phyloP scores from a whole-genome alignment of 2,329 filamentous ascomycete genomes.

The Metarhizium humberi region DNA sequence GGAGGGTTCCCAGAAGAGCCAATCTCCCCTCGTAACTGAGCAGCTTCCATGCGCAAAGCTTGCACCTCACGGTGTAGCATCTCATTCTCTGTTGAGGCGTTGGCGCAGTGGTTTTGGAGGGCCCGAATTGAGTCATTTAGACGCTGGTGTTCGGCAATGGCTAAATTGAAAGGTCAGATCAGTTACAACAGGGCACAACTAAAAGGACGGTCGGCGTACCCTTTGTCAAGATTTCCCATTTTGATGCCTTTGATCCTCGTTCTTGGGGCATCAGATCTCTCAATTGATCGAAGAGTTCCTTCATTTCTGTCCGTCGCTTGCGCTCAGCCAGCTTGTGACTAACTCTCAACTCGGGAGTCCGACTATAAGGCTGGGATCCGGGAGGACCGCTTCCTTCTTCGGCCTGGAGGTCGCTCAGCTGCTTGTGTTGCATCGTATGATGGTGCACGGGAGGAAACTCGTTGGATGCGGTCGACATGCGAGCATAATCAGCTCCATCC shows the following conservation, averaged over 20 bases:
- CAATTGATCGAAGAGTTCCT: constrained; percentile 73
- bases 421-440: constrained; percentile 66
- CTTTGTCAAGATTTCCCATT: constrained; percentile 84
- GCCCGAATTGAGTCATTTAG: constrained; percentile 39
- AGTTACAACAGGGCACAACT: neutral
- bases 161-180: constrained; percentile 22
- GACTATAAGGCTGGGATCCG: constrained; percentile 66
- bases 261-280: constrained; percentile 72
- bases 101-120: constrained; percentile 35
- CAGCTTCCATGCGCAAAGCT: constrained; percentile 35
- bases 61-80: constrained; percentile 40
- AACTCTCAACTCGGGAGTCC: constrained; percentile 71
- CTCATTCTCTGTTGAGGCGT: constrained; percentile 33
- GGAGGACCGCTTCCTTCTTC: constrained; percentile 42
- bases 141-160: constrained; percentile 52
- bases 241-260: constrained; percentile 75
- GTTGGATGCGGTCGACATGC: constrained; percentile 38
- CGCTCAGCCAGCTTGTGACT: constrained; percentile 81
- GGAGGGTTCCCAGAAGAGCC: constrained; percentile 13
- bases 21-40: constrained; percentile 32
- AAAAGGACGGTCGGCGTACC: constrained; percentile 38
- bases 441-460: constrained; percentile 59
- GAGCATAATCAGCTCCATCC: constrained; percentile 44
- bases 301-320: constrained; percentile 81
- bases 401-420: constrained; percentile 55